Conservation (phyloP, 306 rosid genomes). For the Gastrolobium bilobum region DNA sequence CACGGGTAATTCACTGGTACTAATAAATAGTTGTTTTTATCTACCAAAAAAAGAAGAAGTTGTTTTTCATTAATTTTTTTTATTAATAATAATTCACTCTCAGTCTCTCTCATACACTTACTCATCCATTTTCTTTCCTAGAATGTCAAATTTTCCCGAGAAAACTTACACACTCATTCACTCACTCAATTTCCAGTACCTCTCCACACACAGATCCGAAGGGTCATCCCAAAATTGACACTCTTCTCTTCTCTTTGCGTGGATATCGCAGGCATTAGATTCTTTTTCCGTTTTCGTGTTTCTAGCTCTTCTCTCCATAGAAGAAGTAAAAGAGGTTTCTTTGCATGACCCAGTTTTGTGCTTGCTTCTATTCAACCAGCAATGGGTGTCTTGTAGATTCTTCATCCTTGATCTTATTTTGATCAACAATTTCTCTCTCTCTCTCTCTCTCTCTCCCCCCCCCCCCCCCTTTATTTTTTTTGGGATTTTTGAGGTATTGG, state of each 20-base stretch:
- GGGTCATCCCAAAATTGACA: slow-evolving; percentile 45
- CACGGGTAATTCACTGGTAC: too few species aligned
- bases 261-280: slow-evolving; percentile 50
- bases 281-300: slow-evolving; percentile 35
- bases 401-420: slow-evolving; percentile 27
- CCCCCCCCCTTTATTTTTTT: too few species aligned
- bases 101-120: slow-evolving; percentile 42
- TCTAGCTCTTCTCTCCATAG: background rate
- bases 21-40: too few species aligned
- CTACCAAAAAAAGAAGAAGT: too few species aligned
- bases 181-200: slow-evolving; percentile 16
- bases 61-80: background rate
- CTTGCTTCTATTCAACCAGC: slow-evolving; percentile 42
- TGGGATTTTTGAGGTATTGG: background rate
- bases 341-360: slow-evolving; percentile 32
- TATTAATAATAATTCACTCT: background rate
- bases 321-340: slow-evolving; percentile 31
- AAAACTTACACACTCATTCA: slow-evolving; percentile 34
- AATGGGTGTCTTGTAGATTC: slow-evolving; percentile 35
- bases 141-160: slow-evolving; percentile 40
- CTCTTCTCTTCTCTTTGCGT: slow-evolving; percentile 5
- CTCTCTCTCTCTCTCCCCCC: background rate
- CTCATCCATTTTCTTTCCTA: slow-evolving; percentile 7
- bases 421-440: background rate
- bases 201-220: slow-evolving; percentile 56